A percentile compares a stretch with the other conserved stretches of the same genome.
phyloP scores from a whole-genome alignment of 169 alveolate species.

The Plasmodium gonderi region DNA sequence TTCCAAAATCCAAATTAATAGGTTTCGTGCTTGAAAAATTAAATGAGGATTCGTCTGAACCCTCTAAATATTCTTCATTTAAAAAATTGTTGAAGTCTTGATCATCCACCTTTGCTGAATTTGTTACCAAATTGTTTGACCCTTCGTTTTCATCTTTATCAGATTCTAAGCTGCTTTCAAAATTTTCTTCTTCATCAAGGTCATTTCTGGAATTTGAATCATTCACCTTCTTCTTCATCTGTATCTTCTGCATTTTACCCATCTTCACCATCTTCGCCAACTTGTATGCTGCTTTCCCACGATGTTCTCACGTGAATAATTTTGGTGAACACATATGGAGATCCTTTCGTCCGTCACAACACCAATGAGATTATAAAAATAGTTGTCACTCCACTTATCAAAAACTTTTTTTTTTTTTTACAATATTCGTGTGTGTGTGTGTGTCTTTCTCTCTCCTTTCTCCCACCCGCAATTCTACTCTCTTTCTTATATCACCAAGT shows the following conservation, averaged over 20 bases:
- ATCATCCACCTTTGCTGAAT: constrained; percentile 19
- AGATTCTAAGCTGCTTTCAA: constrained; percentile 1
- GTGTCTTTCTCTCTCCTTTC: too few relatives aligned
- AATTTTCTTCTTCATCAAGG: not conserved
- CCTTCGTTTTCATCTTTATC: not conserved
- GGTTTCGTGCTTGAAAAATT: constrained; percentile 8
- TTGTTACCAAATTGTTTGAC: not conserved
- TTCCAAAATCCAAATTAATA: not conserved
- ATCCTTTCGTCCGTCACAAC: too few relatives aligned
- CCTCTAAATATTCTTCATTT: constrained; percentile 21
- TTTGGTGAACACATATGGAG: too few relatives aligned
- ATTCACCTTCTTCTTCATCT: not conserved
- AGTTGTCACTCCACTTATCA: too few relatives aligned
- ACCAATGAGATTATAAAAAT: too few relatives aligned
- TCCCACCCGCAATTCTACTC: too few relatives aligned
- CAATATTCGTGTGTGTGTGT: too few relatives aligned
- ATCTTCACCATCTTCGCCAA: too few relatives aligned
- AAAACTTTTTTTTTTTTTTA: too few relatives aligned
- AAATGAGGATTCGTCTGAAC: constrained; percentile 10
- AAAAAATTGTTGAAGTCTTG: constrained; percentile 40
- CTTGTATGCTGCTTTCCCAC: too few relatives aligned
- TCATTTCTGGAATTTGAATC: not conserved
- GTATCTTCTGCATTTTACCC: not conserved
- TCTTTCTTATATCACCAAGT: too few relatives aligned
- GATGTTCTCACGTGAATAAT: too few relatives aligned